Base-by-base conservation (phyloP, 495 filamentous ascomycete genomes). In the Trichocladium uniseriatum region DNA sequence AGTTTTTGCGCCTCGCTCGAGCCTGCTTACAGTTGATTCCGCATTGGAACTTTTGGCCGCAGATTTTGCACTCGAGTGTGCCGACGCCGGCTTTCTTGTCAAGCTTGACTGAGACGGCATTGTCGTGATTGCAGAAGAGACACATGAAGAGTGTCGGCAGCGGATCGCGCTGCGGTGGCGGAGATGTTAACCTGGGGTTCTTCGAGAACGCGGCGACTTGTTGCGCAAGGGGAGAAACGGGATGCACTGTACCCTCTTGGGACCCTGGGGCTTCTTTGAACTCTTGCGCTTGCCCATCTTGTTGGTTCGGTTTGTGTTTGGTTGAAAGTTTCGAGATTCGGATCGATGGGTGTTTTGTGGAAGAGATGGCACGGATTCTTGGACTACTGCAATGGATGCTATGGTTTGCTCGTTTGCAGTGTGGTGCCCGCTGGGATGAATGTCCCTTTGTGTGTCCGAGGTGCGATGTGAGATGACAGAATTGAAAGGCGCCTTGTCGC, bases 51-150 rank as follows among this genome's bases (percentile, higher is more conserved):
- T 79, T 78, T 66, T 97, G 91, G 2, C 89, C 90, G 67, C 92
- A 98, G 27, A 91, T 77, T 59, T 92, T 95, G 72, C 92, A 98
- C 18, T 82, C 79, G 6, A 98, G 78, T 36, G 80, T 73, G 5
- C 89, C 92, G 20, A 95, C 71, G 24, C 87, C 88, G 6, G 79
- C 70, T 63, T 96, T 97, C 74, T 92, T 95, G 54, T 97, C 88
- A 34, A 98, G 70, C 61, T 89, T 88, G 56, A 94, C 85, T 2
- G 80, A 73, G 29, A 98, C 86, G 0, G 89, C 84, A 38, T 86
- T 88, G 60, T 97, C 94, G 68, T 97, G 89, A 65, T 95, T 97
- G 74, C 92, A 98, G 69, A 98, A 98, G 27, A 96, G 80, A 62
- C 92, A 98, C n/a, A 88, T 81, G 65, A 98, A 98, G 18, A 79